A percentile compares a stretch with the other conserved stretches of the same genome.
These are phyloP conservation scores for Zoysia pacifica DNA, from an alignment of 176 grass and related monocot genomes.

Conservation along the genomic window DNA sequence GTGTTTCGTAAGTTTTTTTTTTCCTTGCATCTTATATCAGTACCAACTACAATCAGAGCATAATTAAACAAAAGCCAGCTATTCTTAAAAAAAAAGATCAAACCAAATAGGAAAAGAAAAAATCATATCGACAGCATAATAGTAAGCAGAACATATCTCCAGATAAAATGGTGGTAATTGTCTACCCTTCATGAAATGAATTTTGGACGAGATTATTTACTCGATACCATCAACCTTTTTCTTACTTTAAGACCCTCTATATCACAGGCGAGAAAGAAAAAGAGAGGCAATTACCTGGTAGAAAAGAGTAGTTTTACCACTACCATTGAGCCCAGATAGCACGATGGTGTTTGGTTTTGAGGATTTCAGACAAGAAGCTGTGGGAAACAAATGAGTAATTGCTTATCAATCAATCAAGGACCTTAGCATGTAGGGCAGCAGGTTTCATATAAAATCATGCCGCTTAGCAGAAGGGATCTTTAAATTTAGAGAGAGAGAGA, in stretches of 20 bases:
- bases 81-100: neutral
- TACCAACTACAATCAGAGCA: neutral
- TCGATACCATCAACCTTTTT: neutral
- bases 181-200: neutral
- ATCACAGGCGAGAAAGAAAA: neutral
- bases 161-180: neutral
- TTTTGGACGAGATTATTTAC: neutral
- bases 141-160: neutral
- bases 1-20: too few relatives aligned
- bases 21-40: neutral
- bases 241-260: neutral
- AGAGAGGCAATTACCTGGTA: constrained; percentile 62
- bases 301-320: constrained; percentile 96
- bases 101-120: neutral
- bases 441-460: too few relatives aligned
- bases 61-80: constrained; percentile 5
- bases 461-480: too few relatives aligned
- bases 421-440: too few relatives aligned
- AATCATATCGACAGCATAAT: neutral
- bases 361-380: constrained; percentile 68
- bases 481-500: too few relatives aligned
- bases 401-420: too few relatives aligned
- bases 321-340: constrained; percentile 79
- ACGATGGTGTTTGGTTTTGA: constrained; percentile 77
- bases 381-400: neutral